These are phyloP conservation scores for Lipomyces oligophaga DNA, from an alignment of 805 yeast genomes.

Conservation along the genomic window DNA sequence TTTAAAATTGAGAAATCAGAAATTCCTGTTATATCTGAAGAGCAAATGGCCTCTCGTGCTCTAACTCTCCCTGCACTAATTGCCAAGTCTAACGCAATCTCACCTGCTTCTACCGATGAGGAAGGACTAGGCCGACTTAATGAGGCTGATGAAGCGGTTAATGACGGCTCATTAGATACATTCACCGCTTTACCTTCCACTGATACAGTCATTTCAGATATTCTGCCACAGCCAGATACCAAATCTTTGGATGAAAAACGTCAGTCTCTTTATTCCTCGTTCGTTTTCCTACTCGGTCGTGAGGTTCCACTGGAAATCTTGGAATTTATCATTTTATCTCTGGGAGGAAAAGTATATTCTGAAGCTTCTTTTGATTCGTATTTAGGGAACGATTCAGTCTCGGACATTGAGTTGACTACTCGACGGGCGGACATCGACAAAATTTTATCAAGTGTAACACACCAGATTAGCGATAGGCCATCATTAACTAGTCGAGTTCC, in stretches of 20 bases:
- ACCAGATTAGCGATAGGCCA: slow-evolving; percentile 93
- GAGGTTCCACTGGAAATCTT: slow-evolving; percentile 91
- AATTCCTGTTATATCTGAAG: slow-evolving; percentile 28
- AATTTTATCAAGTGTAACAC: slow-evolving; percentile 57
- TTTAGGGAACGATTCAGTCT: slow-evolving; percentile 39
- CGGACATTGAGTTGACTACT: slow-evolving; percentile 1
- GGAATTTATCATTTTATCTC: slow-evolving; percentile 79
- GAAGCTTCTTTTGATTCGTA: slow-evolving; percentile 81
- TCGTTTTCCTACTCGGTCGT: slow-evolving; percentile 84
- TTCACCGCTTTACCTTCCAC: slow-evolving; percentile 31
- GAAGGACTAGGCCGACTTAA: slow-evolving; percentile 45
- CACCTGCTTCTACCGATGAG: slow-evolving; percentile 48
- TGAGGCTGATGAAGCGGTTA: slow-evolving; percentile 40
- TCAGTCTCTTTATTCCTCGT: slow-evolving; percentile 65
- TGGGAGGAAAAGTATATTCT: slow-evolving; percentile 81
- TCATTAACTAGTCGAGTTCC: slow-evolving; percentile 68
- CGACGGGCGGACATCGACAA: slow-evolving; percentile 17
- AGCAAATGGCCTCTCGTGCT: slow-evolving; percentile 18
- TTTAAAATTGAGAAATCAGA: slow-evolving; percentile 10
- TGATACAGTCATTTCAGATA: slow-evolving; percentile 24
- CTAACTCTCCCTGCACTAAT: slow-evolving; percentile 15
- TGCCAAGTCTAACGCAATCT: background rate
- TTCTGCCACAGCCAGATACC: slow-evolving; percentile 31
- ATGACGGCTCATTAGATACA: slow-evolving; percentile 28
- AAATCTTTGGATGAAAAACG: slow-evolving; percentile 44